Evolutionary conservation across 768 basidiomycete species (phyloP), one percentile per base, ranked within the genome.

Genomic region (Lactarius evosmus): DNA sequence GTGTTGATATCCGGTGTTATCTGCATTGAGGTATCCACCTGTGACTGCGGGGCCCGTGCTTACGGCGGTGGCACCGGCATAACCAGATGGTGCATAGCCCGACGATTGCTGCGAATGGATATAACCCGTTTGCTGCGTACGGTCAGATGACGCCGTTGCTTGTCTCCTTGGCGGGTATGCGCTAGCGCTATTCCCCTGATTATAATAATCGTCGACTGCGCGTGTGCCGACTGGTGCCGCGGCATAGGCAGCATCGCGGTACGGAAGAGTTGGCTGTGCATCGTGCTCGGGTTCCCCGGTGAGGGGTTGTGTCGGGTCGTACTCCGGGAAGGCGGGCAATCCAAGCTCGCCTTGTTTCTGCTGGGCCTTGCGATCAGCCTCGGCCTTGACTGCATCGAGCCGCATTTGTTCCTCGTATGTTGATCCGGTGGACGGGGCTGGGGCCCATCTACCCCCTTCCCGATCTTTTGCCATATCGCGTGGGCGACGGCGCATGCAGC

Each of bases 361-460:
- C 36, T 80, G 80, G 14, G 88, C 87, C 72, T 92, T 93, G 66
- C 92, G 83, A 69, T 94, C 91, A 7, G 83, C 87, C 72, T 93
- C 92, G 9, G 92, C 91, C 71, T 91, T 92, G 69, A 94, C 85
- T 17, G 91, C 91, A 67, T 92, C 90, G 62, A 94, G 75, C 32
- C 89, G 88, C 80, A 91, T 76, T 71, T 83, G 84, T 1, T 93
- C 89, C 3, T 80, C 77, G 68, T 85, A 82, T 17, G 75, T 75
- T 41, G 71, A 68, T 30, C 70, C 67, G 29, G 68, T 70, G 5
- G 71, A 65, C 27, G 66, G 56, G 40, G 74, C 66, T 34, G 61
- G 66, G 7, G 32, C 36, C 55, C 53, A 52, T 14, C 75, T 25
- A 52, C 63, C 17, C 40, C 66, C 56, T 25, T 49, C 46, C 46